Evolutionary conservation across 1,284 basidiomycete species (phyloP).

Genomic region (Ceratobasidium sp.): DNA sequence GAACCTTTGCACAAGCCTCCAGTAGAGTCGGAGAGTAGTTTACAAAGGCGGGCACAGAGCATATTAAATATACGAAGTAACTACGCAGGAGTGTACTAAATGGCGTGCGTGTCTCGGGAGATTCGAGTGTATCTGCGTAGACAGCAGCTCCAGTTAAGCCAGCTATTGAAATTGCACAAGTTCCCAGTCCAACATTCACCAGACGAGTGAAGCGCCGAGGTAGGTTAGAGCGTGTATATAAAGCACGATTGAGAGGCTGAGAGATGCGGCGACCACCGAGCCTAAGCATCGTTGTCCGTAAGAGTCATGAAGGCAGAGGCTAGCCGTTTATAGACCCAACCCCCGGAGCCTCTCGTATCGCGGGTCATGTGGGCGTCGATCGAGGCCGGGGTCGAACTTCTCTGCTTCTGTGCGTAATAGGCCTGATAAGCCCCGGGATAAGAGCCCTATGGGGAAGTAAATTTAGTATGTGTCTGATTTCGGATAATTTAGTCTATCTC

Average conservation of each 20-base stretch:
- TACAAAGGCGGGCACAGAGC: conserved; percentile 81
- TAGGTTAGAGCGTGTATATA: background rate
- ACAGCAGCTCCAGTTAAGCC: conserved; percentile 1
- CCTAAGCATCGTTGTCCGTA: conserved; percentile 12
- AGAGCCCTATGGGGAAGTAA: background rate
- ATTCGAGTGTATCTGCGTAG: conserved; percentile 18
- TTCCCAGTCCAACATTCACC: conserved; percentile 8
- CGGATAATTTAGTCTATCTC: conserved; percentile 31
- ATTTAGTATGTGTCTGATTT: conserved; percentile 15
- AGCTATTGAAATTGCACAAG: conserved; percentile 9
- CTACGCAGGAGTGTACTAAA: conserved; percentile 66
- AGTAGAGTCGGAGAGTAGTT: conserved; percentile 83
- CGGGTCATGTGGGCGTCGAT: conserved; percentile 2
- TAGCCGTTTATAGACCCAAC: background rate
- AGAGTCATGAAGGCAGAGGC: background rate
- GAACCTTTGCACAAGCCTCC: conserved; percentile 69
- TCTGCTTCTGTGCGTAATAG: background rate
- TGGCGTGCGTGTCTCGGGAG: background rate
- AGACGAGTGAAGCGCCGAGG: background rate
- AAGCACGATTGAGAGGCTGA: background rate
- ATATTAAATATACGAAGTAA: conserved; percentile 85
- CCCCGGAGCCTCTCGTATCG: conserved; percentile 1
- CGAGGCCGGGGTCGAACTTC: no score
- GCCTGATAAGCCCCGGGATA: conserved; percentile 9
- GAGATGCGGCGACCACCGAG: background rate